Base-by-base conservation (phyloP, 306 rosid species). In the Rosa persica region DNA sequence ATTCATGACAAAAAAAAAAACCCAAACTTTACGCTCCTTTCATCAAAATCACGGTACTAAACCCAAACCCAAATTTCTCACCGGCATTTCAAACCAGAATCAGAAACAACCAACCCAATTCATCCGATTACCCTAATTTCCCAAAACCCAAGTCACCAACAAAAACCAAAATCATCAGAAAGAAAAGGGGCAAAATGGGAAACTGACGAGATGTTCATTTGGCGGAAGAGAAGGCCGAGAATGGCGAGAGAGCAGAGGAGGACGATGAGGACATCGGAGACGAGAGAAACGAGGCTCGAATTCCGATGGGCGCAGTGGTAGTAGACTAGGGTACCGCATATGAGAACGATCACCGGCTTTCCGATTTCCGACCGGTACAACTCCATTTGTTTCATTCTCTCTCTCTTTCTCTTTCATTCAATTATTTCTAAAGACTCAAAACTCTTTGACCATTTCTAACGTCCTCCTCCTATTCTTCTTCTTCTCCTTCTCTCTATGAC, bases 221-320 rank as follows among this genome's bases (percentile, higher is more conserved):
- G 97, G 55, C 97, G 97, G 72, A 92, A 95, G 85, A 92, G 97
- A 71, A 95, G 97, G 55, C 97, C 98, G 64, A 95, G 91, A 79
- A 95, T 92, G 79, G 98, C 98, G 83, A 95, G 98, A 8, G 98
- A 95, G 67, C 97, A 92, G 74, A 95, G 95, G 47, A 92, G 93
- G 71, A 95, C 98, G 76, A 95, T 95, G 86, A 95, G 85, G 75
- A 95, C 96, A 36, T 95, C 98, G 72, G 98, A 88, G 74, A 91
- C 51, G 20, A 95, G 92, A 73, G 98, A 91, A 49, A 95, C 73
- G 49, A 92, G 46, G 76, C 89, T 84, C 4, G 97, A 87, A 78
- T 93, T 83, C 6, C 92, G 88, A 78, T 69, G 90, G 1, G 93
- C 98, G 68, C 98, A 95, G 88, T 95, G 98, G 80, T 95, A 95